Percentiles rank a stretch among this genome's conserved stretches.
Evolutionary conservation across 495 filamentous ascomycete genomes (phyloP).

Genomic region (Penicillium argentinense): DNA sequence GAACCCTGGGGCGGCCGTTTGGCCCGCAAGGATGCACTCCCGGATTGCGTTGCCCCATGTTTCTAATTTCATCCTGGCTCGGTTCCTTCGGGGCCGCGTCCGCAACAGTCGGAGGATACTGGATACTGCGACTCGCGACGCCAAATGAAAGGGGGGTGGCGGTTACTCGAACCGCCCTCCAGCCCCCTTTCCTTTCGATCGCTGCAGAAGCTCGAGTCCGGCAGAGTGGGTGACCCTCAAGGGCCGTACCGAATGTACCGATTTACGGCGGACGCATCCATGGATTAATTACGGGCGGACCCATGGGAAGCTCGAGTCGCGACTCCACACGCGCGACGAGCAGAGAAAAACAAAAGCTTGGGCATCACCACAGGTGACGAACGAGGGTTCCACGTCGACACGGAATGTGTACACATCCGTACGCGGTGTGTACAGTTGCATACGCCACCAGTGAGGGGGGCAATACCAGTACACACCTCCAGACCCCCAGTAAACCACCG

Average conservation of each 20-base stretch:
- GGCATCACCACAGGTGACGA: constrained; percentile 21
- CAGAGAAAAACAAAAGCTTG: constrained; percentile 18
- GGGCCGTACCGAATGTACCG: constrained; percentile 23
- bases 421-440: too few species aligned
- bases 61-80: too few species aligned
- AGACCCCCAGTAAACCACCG: too few species aligned
- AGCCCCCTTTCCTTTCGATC: too few species aligned
- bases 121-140: too few species aligned
- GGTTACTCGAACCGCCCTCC: too few species aligned
- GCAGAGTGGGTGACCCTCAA: constrained; percentile 7
- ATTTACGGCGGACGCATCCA: constrained; percentile 6
- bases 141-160: too few species aligned
- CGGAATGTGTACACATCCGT: too few species aligned
- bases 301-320: constrained; percentile 7
- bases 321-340: neutral
- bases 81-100: too few species aligned
- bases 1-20: constrained; percentile 35
- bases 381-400: too few species aligned
- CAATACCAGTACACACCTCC: constrained; percentile 6
- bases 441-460: too few species aligned
- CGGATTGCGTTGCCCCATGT: constrained; percentile 6
- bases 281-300: constrained; percentile 7
- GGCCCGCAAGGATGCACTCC: constrained; percentile 20
- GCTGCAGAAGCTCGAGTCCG: neutral
- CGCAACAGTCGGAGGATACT: too few species aligned